Conservation (phyloP, 106 monocot genomes). For the Platanthera zijinensis region DNA sequence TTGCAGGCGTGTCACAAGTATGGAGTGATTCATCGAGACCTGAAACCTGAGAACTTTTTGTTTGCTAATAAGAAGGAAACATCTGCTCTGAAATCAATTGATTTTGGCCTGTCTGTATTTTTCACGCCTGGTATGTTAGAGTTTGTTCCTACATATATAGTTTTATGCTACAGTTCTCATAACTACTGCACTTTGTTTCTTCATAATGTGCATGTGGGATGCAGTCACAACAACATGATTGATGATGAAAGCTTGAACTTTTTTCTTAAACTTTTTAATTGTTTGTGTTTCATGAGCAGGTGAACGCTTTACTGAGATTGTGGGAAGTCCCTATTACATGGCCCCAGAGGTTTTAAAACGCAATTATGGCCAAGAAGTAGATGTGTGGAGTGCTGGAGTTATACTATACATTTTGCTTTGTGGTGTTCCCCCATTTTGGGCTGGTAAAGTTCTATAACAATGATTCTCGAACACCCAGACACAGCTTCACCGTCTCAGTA, state of each 20-base stretch:
- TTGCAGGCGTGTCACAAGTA: constrained; percentile 46
- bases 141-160: background rate
- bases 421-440: constrained; percentile 17
- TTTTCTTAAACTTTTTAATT: background rate
- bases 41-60: constrained; percentile 58
- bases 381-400: constrained; percentile 19
- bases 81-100: constrained; percentile 41
- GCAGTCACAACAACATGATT: background rate
- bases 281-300: constrained; percentile 8
- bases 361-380: constrained; percentile 13
- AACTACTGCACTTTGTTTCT: background rate
- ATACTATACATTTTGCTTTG: constrained; percentile 20
- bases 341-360: constrained; percentile 18
- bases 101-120: constrained; percentile 50
- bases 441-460: constrained; percentile 1
- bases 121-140: constrained; percentile 30
- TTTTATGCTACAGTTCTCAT: background rate
- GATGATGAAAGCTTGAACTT: background rate
- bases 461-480: background rate
- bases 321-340: constrained; percentile 20
- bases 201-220: background rate
- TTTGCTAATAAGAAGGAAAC: constrained; percentile 47
- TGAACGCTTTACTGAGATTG: constrained; percentile 15
- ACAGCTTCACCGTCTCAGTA: background rate
- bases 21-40: constrained; percentile 51